Evolutionary conservation across 768 basidiomycete genomes (phyloP).

Genomic region (Lactarius hatsudake): DNA sequence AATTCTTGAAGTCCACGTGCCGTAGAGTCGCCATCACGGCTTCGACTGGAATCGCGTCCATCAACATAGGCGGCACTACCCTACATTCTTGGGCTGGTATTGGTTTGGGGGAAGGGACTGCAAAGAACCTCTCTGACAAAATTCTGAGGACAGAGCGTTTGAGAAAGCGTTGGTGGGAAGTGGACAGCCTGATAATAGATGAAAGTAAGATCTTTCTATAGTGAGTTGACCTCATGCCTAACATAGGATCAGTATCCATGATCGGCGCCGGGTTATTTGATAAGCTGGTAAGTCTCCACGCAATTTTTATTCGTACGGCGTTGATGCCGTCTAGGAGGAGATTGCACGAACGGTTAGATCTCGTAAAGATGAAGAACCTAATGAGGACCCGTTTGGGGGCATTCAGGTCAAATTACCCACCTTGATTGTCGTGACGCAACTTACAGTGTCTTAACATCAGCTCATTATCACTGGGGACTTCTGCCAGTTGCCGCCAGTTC

Average conservation of each 20-base stretch:
- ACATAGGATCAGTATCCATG: slow-evolving; percentile 69
- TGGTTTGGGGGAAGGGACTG: slow-evolving; percentile 62
- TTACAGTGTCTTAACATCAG: slow-evolving; percentile 37
- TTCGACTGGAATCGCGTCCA: slow-evolving; percentile 73
- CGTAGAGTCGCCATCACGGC: slow-evolving; percentile 69
- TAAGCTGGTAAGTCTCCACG: slow-evolving; percentile 54
- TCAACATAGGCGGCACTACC: slow-evolving; percentile 80
- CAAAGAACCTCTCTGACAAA: slow-evolving; percentile 52
- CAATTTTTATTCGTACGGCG: not conserved
- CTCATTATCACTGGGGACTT: slow-evolving; percentile 87
- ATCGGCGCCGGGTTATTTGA: slow-evolving; percentile 79
- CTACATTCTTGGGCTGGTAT: slow-evolving; percentile 84
- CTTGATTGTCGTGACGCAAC: slow-evolving; percentile 3
- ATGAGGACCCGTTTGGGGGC: slow-evolving; percentile 69
- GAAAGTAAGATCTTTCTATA: slow-evolving; percentile 55
- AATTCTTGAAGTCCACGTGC: slow-evolving; percentile 35
- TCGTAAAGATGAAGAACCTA: slow-evolving; percentile 18
- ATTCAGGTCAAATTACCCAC: slow-evolving; percentile 57
- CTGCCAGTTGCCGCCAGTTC: slow-evolving; percentile 86
- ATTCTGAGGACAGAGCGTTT: slow-evolving; percentile 44
- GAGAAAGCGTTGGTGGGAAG: slow-evolving; percentile 56
- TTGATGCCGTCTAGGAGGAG: slow-evolving; percentile 44
- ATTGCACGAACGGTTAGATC: slow-evolving; percentile 60
- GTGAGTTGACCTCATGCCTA: not conserved
- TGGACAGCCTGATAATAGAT: slow-evolving; percentile 73